Percentiles rank a stretch among this genome's conserved stretches.
These are phyloP conservation scores for Cercospora sesami DNA, from an alignment of 2,329 filamentous ascomycete genomes.

Conservation along the genomic window DNA sequence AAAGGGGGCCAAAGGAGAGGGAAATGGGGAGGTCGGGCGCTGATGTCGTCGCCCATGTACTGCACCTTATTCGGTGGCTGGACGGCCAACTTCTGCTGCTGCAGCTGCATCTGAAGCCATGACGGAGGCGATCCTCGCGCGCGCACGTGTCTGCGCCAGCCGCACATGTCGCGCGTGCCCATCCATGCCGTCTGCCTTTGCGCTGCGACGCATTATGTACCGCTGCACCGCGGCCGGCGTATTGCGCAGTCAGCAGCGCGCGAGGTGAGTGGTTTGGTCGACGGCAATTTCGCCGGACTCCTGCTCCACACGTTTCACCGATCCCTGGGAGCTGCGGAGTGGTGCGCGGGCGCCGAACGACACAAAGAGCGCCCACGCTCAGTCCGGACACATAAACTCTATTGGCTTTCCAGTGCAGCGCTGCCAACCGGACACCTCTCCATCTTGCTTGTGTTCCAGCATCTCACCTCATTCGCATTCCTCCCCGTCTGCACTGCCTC, in stretches of 20 bases:
- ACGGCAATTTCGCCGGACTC: neutral
- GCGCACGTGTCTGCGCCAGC: neutral
- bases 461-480: neutral
- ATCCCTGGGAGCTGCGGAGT: neutral
- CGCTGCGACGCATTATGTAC: neutral
- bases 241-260: neutral
- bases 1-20: neutral
- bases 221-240: neutral
- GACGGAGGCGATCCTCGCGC: neutral
- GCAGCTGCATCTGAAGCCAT: neutral
- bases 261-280: neutral
- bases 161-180: neutral
- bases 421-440: neutral
- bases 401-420: neutral
- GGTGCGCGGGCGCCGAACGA: neutral
- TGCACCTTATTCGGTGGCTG: neutral
- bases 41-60: neutral
- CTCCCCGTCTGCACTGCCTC: neutral
- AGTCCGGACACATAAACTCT: neutral
- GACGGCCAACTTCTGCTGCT: neutral
- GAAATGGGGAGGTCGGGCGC: neutral
- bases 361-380: neutral
- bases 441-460: no score
- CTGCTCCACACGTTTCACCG: slow-evolving; percentile 1
- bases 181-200: neutral